phyloP scores from a whole-genome alignment of 83 land plant genomes.

The Picea engelmannii region DNA sequence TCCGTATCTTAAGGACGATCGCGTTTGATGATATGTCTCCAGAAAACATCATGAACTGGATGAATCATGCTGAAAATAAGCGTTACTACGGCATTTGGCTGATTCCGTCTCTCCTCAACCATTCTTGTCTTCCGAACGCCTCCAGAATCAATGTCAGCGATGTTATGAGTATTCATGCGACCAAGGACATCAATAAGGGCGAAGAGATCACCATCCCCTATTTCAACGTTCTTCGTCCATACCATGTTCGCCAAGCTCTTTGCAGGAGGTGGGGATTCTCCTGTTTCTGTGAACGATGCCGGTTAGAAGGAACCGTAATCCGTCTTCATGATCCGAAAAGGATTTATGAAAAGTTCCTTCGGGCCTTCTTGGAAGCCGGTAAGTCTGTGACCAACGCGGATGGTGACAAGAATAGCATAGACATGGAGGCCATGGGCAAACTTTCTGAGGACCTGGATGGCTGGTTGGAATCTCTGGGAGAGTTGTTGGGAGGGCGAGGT shows the following conservation, averaged over 20 bases:
- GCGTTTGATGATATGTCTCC: constrained; percentile 15
- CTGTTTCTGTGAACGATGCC: background rate
- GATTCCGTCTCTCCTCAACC: constrained; percentile 23
- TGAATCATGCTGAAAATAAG: background rate
- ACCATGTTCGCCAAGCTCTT: background rate
- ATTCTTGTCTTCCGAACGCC: constrained; percentile 22
- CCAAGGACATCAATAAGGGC: background rate
- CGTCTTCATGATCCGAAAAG: too few species aligned
- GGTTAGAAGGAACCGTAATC: background rate
- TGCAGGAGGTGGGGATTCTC: background rate
- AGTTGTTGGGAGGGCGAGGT: too few species aligned
- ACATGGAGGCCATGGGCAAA: too few species aligned
- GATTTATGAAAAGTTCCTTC: too few species aligned
- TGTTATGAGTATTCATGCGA: constrained; percentile 14
- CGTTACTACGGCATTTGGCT: constrained; percentile 13
- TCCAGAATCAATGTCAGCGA: constrained; percentile 17
- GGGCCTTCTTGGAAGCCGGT: too few species aligned
- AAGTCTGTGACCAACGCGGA: too few species aligned
- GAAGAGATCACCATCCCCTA: constrained; percentile 20
- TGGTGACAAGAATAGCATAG: too few species aligned
- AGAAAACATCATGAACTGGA: constrained; percentile 19
- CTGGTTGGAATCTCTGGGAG: too few species aligned
- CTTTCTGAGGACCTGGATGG: too few species aligned
- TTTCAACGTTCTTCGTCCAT: constrained; percentile 20
- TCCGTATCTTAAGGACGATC: background rate